phyloP scores from a whole-genome alignment of 805 yeast genomes.

The Kuraishia cidri region DNA sequence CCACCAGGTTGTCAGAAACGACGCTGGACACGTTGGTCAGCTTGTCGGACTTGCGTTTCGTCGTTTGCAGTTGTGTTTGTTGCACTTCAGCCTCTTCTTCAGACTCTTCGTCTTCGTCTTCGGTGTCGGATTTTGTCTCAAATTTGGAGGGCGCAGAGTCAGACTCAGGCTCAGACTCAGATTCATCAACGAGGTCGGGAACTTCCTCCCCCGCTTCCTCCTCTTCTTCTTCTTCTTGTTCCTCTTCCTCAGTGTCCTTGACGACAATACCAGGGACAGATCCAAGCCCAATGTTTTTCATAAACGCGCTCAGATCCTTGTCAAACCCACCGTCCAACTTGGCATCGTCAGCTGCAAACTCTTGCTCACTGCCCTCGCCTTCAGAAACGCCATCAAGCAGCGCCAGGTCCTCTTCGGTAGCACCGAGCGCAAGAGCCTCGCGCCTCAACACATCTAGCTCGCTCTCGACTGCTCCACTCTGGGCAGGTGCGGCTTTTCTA shows the following conservation, averaged over 20 bases:
- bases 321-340: conserved; percentile 35
- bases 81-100: conserved; percentile 12
- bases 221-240: conserved; percentile 21
- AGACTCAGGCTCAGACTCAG: conserved; percentile 22
- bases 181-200: background rate
- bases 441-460: conserved; percentile 39
- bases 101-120: conserved; percentile 17
- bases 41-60: conserved; percentile 11
- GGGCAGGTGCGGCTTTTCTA: conserved; percentile 6
- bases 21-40: conserved; percentile 34
- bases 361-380: conserved; percentile 43
- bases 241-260: conserved; percentile 20
- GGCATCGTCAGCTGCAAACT: conserved; percentile 33
- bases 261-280: conserved; percentile 22
- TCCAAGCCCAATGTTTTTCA: conserved; percentile 58
- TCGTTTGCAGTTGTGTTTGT: too few relatives aligned
- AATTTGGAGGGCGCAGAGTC: conserved; percentile 22
- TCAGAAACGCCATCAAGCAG: conserved; percentile 47
- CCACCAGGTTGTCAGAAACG: conserved; percentile 40
- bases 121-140: conserved; percentile 20
- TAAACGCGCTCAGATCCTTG: conserved; percentile 49
- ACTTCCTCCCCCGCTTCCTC: conserved; percentile 13
- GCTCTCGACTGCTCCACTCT: conserved; percentile 13
- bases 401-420: conserved; percentile 73
- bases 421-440: conserved; percentile 79